Base-by-base conservation (phyloP, 208 protist species). In the Crithidia bombi region DNA sequence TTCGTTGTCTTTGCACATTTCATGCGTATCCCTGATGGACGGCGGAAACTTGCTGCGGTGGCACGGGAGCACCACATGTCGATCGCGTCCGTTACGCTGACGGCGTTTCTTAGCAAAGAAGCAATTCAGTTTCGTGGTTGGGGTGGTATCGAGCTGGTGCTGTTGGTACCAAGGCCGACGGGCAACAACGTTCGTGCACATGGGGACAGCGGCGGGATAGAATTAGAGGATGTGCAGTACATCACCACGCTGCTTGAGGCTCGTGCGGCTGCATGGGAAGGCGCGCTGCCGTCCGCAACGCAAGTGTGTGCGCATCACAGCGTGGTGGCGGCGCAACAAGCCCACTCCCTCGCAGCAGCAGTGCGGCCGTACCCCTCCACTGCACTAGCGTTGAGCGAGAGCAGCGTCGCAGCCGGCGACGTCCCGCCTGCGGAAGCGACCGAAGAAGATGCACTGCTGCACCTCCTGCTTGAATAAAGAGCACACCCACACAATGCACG, bases 21-120 rank as follows among this genome's bases (percentile, higher is more conserved):
- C 46, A 83, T 90, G 79, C 75, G 87, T 49, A 83, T 93, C 28
- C 64, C 81, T 3, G 76, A 83, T 69, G 87, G 82, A 2, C 59
- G 79, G 17, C 56, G 33, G 32, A 80, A 64, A 44, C 65, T 90
- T 2, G 71, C 73, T 9, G 35, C 54, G 19, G 35, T 44, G 5
- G 85, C 85, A 1, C 57, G 83, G 10, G 65, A 55, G 12, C n/a
- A 26, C 5, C 65, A 71, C 19, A 55, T 90, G n/a, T 17, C 58
- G 50, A 71, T 90, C 43, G 84, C 63, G 43, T 30, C 67, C 12
- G 74, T 90, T 46, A 62, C 77, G 12, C 62, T 89, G 15, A 63
- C 59, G 0, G 41, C 68, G 15, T 85, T 84, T 57, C 55, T 93
- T 35, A 35, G 57, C 10, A 25, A 11, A 5, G 47, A 49, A 15